phyloP scores from a whole-genome alignment of 108 stramenopile genomes.

The Nannochloropsis granulata region DNA sequence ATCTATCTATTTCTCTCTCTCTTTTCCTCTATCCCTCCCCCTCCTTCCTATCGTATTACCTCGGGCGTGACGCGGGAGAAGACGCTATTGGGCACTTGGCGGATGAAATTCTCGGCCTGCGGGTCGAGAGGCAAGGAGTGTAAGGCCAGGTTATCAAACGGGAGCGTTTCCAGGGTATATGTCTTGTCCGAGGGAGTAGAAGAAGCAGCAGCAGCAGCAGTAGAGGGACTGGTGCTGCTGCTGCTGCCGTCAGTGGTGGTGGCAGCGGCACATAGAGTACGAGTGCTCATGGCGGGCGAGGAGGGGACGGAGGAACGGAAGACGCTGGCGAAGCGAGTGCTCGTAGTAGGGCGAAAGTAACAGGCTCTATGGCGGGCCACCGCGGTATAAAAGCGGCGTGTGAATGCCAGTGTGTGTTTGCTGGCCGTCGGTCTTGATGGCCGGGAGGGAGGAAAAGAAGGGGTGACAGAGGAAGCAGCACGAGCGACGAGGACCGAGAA shows the following conservation, averaged over 20 bases:
- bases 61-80: background rate
- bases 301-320: background rate
- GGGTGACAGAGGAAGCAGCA: background rate
- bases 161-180: conserved; percentile 12
- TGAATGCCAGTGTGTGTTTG: background rate
- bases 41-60: background rate
- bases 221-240: too few species aligned
- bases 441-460: background rate
- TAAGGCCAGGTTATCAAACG: conserved; percentile 16
- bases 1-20: too few species aligned
- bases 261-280: background rate
- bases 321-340: background rate
- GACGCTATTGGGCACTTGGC: background rate
- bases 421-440: background rate
- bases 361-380: background rate
- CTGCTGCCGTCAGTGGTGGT: too few species aligned
- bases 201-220: too few species aligned
- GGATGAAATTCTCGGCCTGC: conserved; percentile 13
- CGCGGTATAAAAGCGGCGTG: background rate
- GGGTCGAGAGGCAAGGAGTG: conserved; percentile 14
- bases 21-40: too few species aligned
- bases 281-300: background rate
- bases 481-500: background rate
- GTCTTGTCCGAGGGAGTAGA: background rate
- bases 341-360: background rate